Conservation (phyloP, 2,329 filamentous ascomycete species). For the Verticillium dahliae region DNA sequence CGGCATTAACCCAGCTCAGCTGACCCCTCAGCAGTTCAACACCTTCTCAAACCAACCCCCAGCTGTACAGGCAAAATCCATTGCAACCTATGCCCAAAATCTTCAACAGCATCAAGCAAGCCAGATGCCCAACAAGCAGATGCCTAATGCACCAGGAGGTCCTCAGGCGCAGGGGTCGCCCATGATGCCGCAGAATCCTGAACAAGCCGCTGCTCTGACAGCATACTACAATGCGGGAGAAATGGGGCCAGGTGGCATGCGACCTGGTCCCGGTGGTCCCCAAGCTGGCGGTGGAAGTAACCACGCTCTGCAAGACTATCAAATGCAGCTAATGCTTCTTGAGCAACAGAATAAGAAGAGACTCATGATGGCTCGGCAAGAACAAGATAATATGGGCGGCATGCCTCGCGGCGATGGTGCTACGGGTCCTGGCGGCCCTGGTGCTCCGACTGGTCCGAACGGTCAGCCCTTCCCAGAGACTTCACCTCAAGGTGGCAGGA, state of each 20-base stretch:
- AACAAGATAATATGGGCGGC: slow-evolving; percentile 58
- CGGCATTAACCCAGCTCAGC: slow-evolving; percentile 67
- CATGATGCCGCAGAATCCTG: slow-evolving; percentile 70
- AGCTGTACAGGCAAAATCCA: slow-evolving; percentile 69
- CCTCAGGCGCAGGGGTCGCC: slow-evolving; percentile 75
- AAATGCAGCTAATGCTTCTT: slow-evolving; percentile 82
- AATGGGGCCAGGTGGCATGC: slow-evolving; percentile 53
- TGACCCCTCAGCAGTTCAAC: slow-evolving; percentile 73
- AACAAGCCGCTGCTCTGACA: slow-evolving; percentile 47
- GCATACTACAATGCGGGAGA: slow-evolving; percentile 59
- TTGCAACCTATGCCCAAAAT: slow-evolving; percentile 81
- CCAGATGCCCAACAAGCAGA: slow-evolving; percentile 75
- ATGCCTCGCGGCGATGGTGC: slow-evolving; percentile 45
- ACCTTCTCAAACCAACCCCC: slow-evolving; percentile 48
- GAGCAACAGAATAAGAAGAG: slow-evolving; percentile 86
- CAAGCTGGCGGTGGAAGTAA: slow-evolving; percentile 55
- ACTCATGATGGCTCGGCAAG: slow-evolving; percentile 74
- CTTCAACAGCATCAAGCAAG: slow-evolving; percentile 75
- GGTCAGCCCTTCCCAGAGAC: slow-evolving; percentile 61
- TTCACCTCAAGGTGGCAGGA: slow-evolving; percentile 62
- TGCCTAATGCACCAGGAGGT: slow-evolving; percentile 64
- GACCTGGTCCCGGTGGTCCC: slow-evolving; percentile 40
- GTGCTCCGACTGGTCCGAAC: slow-evolving; percentile 48
- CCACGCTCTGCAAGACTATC: slow-evolving; percentile 78
- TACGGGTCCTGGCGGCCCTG: slow-evolving; percentile 46